Base-by-base conservation (phyloP, 257 asterid genomes). In the Solanum tarijense region DNA sequence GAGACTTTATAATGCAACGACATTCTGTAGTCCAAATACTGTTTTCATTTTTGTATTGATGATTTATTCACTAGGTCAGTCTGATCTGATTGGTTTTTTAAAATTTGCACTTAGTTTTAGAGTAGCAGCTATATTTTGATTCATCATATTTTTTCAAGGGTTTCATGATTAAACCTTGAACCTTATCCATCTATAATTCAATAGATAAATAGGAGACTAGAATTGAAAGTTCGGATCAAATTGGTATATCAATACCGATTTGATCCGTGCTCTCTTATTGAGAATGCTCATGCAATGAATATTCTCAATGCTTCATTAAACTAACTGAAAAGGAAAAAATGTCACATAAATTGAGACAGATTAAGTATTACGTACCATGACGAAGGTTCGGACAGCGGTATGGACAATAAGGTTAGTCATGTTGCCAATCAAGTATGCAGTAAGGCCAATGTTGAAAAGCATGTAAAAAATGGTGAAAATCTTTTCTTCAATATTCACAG, bases 351-450 rank as follows among this genome's bases (percentile, higher is more conserved):
- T 8, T 32, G 12, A 7, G 41, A 71, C 1, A 16, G 0, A 32
- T 8, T 0, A 71, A 71, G 2, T 13, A 16, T 1, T 71, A 71
- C 27, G 9, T 46, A 96, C 99, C 98, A 94, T 94, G 89, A 95
- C 94, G 25, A 94, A 94, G n/a, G 98, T 95, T 88, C 95, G 94
- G 75, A 89, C 89, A 14, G 98, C 93, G 39, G 98, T 95, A 82
- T 96, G 99, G 90, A 97, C 99, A 7, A 97, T 87, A 82, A 97
- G 98, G 91, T 92, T 97, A 88, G 99, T 97, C 99, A 97, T 97
- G 94, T 96, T 97, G 8, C 99, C 99, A 20, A 95, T 97, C 83
- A 97, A 69, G 90, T 97, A 97, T 88, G 99, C 98, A 4, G 96
- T 96, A 58, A 96, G 98, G 62, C 99, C 98, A 73, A 97, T 95